Base-by-base conservation (phyloP, 352 stramenopile species). In the Globisporangium sylvaticum region DNA sequence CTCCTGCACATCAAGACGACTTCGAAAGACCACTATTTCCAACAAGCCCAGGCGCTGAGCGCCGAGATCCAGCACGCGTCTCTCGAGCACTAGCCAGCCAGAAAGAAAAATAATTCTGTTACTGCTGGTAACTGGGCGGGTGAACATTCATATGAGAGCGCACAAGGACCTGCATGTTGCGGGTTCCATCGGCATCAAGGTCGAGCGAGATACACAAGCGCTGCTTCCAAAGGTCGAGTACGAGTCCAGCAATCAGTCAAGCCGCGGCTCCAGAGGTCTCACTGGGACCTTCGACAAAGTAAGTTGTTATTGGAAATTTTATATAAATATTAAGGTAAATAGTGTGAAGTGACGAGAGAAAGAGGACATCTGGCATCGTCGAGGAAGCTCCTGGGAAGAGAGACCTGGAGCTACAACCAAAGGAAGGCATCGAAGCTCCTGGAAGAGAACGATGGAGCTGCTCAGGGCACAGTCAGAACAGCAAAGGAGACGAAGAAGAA, bases 1-100 rank as follows among this genome's bases (percentile, higher is more conserved):
- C 69, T 94, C 37, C 67, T 94, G 63, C 83, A 94, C 68, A 79
- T 90, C 58, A 86, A 88, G 53, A 89, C 81, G 10, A 84, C 69
- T 34, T 88, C 87, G 27, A 84, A 73, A 55, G 73, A 88, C 55
- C 78, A 89, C 63, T 94, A 91, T 64, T 73, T 79, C 58, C 66
- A 87, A 25, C 84, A 92, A 67, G 78, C 82, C 0, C 64, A 70
- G 32, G 82, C 82, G 25, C 70, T 92, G 42, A 79, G 75, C 57
- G 65, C 79, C 58, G 78, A 83, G 58, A 86, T 92, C 63, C 65
- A 73, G 55, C 66, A 79, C 61, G 74, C 82, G 27, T 73, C 71
- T 56, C 74, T 88, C 48, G 78, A 85, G 54, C 73, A 65, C 65
- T 81, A 62, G 7, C 20, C 42, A 67, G 15, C 18, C 22, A 42